A percentile compares a stretch with the other conserved stretches of the same genome.
Evolutionary conservation across 1,139 yeast genomes (phyloP).

Genomic region (Lodderomyces jiufengensis): DNA sequence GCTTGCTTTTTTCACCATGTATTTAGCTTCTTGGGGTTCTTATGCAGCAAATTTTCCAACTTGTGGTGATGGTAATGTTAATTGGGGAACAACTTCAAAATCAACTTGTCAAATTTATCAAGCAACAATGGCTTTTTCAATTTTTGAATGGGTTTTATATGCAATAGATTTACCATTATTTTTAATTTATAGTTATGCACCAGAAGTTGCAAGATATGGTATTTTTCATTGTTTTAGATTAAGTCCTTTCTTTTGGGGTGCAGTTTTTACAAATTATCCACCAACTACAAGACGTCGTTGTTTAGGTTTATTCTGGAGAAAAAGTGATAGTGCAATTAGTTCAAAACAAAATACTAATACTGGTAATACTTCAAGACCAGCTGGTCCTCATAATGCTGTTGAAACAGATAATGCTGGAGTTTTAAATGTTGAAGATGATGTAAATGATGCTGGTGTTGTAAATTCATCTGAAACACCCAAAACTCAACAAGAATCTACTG

Average conservation of each 20-base stretch:
- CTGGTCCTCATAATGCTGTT: too few relatives aligned
- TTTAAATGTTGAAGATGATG: too few relatives aligned
- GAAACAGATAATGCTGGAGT: too few relatives aligned
- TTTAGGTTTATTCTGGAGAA: too few relatives aligned
- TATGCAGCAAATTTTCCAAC: conserved; percentile 24
- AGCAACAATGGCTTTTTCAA: conserved; percentile 27
- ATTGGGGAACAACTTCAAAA: neutral
- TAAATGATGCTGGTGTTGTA: too few relatives aligned
- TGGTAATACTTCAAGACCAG: too few relatives aligned
- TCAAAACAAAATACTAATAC: too few relatives aligned
- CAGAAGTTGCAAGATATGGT: conserved; percentile 14
- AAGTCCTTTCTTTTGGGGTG: conserved; percentile 5
- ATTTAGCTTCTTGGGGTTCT: conserved; percentile 23
- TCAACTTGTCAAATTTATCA: conserved; percentile 23
- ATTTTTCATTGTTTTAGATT: conserved; percentile 4
- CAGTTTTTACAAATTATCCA: conserved; percentile 2
- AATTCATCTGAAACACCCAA: too few relatives aligned
- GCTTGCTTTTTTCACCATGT: conserved; percentile 19
- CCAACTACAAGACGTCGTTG: too few relatives aligned
- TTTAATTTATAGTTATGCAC: conserved; percentile 21
- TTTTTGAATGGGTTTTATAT: conserved; percentile 27
- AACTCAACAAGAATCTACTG: too few relatives aligned
- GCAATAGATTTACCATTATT: conserved; percentile 20
- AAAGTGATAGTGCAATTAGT: too few relatives aligned
- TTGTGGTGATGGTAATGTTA: conserved; percentile 15